A percentile compares a stretch with the other conserved stretches of the same genome.
phyloP scores from a whole-genome alignment of 176 grass and related monocot genomes.

The Oryza rufipogon region DNA sequence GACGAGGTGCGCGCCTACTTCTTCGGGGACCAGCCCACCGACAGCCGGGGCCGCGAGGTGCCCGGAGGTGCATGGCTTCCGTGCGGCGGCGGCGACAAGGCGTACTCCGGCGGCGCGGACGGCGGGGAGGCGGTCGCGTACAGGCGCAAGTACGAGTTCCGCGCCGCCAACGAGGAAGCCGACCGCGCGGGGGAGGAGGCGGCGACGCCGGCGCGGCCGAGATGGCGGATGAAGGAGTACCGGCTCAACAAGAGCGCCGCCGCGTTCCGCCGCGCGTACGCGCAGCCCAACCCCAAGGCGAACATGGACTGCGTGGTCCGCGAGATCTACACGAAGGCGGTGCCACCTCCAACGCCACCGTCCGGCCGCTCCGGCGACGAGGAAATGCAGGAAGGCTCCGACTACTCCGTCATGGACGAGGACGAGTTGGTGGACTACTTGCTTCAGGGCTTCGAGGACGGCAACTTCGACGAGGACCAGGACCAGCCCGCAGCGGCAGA shows the following conservation, averaged over 20 bases:
- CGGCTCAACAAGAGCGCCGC: constrained; percentile 11
- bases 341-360: too few species aligned
- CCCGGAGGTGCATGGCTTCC: background rate
- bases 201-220: background rate
- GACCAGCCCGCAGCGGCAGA: too few species aligned
- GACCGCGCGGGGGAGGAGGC: too few species aligned
- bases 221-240: constrained; percentile 31
- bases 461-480: too few species aligned
- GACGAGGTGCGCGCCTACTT: constrained; percentile 3
- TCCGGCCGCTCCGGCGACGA: too few species aligned
- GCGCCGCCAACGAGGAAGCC: background rate
- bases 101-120: background rate
- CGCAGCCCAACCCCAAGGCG: background rate
- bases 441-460: too few species aligned
- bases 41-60: background rate
- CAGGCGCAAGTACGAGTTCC: constrained; percentile 18
- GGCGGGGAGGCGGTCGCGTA: background rate
- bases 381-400: too few species aligned
- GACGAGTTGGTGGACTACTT: too few species aligned
- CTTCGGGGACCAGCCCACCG: constrained; percentile 4
- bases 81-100: constrained; percentile 6
- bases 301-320: constrained; percentile 24
- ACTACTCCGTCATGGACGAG: too few species aligned
- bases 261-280: background rate
- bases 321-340: constrained; percentile 13